These are phyloP conservation scores for Prunus kanzakura DNA, from an alignment of 306 rosid genomes.

Conservation along the genomic window DNA sequence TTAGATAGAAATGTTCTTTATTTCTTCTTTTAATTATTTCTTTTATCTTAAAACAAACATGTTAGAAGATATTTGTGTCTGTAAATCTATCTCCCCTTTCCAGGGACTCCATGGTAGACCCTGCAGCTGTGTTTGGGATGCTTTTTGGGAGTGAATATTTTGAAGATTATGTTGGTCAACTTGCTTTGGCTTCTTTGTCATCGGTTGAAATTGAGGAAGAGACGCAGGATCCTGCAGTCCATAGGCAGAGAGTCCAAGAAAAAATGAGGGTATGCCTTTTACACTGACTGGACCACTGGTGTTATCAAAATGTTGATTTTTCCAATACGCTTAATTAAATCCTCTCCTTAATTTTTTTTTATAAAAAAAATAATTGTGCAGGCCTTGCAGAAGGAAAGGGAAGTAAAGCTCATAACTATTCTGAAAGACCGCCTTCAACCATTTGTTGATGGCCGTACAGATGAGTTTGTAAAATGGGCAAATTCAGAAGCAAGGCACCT, in stretches of 20 bases:
- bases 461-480: constrained; percentile 76
- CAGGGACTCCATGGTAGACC: constrained; percentile 91
- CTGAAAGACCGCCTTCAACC: constrained; percentile 69
- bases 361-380: constrained; percentile 8
- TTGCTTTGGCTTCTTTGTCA: constrained; percentile 72
- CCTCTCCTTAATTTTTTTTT: not conserved
- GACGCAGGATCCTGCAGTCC: constrained; percentile 50
- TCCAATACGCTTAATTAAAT: constrained; percentile 7
- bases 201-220: constrained; percentile 64
- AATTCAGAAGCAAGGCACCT: constrained; percentile 67
- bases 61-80: not conserved
- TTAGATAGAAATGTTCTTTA: too few relatives aligned
- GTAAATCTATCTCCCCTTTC: constrained; percentile 10
- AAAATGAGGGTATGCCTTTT: constrained; percentile 54
- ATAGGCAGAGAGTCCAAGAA: constrained; percentile 55
- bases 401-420: constrained; percentile 49
- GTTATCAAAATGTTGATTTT: constrained; percentile 1
- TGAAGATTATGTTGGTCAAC: constrained; percentile 86
- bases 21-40: not conserved
- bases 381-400: constrained; percentile 84
- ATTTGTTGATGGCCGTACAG: constrained; percentile 57
- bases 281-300: not conserved
- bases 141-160: constrained; percentile 87
- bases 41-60: constrained; percentile 3
- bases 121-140: constrained; percentile 92